These are phyloP conservation scores for Leptographium radiaticola DNA, from an alignment of 2,329 filamentous ascomycete genomes.

Conservation along the genomic window DNA sequence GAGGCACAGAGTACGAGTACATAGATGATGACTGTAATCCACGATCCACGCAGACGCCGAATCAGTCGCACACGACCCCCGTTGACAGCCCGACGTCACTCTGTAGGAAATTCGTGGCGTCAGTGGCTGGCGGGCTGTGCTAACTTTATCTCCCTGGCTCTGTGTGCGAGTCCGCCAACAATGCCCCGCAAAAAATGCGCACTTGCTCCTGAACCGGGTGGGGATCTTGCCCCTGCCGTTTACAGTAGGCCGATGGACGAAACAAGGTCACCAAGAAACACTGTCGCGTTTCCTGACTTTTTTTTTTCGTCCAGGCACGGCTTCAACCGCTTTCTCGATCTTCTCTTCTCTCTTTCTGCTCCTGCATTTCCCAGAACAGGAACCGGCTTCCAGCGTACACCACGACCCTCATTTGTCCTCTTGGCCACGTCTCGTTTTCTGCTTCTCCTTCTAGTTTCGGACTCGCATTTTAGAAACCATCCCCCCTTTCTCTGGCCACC, in stretches of 20 bases:
- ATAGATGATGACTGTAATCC: no score
- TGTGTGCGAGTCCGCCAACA: background rate
- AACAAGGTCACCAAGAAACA: background rate
- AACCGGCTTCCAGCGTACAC: background rate
- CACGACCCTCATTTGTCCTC: background rate
- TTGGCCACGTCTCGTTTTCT: background rate
- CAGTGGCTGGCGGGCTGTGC: no score
- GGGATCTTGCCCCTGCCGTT: conserved; percentile 1
- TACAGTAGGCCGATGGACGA: background rate
- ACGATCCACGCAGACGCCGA: no score
- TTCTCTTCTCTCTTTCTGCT: background rate
- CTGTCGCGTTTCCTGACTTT: background rate
- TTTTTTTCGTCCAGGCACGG: background rate
- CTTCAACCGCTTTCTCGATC: background rate
- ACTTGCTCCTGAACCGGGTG: conserved; percentile 3
- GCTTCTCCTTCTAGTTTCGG: background rate
- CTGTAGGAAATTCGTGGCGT: no score
- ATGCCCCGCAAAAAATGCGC: background rate
- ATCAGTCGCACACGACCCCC: no score
- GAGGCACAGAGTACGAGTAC: no score
- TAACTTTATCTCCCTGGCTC: no score
- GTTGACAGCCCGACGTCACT: no score
- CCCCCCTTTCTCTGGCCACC: background rate
- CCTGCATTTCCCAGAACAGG: background rate
- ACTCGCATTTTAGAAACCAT: background rate